These are phyloP conservation scores for Monosporascus cannonballus DNA, from an alignment of 2,329 filamentous ascomycete genomes.

Conservation along the genomic window DNA sequence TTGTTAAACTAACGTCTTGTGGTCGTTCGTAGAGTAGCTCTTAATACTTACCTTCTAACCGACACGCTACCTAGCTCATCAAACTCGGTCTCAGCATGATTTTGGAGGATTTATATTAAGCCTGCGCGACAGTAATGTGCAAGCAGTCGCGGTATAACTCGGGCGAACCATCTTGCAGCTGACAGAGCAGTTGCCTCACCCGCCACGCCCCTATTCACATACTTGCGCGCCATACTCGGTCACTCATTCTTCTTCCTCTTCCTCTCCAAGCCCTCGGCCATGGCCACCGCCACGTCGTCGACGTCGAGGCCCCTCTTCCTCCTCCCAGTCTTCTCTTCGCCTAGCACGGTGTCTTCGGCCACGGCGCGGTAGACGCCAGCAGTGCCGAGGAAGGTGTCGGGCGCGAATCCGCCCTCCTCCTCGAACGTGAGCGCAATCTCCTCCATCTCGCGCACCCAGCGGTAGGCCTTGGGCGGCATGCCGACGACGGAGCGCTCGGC, in stretches of 20 bases:
- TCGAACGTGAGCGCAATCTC: conserved; percentile 64
- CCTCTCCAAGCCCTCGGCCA: conserved; percentile 24
- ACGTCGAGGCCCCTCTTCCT: conserved; percentile 49
- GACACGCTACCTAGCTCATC: too few species aligned
- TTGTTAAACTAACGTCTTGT: too few species aligned
- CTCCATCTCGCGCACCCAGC: conserved; percentile 73
- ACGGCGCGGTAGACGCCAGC: conserved; percentile 57
- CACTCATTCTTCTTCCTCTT: conserved; percentile 26
- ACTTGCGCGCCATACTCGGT: too few species aligned
- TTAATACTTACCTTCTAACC: too few species aligned
- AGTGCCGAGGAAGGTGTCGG: conserved; percentile 50
- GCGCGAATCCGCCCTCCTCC: conserved; percentile 57
- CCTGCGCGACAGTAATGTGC: too few species aligned
- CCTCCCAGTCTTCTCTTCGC: conserved; percentile 50
- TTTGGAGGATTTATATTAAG: too few species aligned
- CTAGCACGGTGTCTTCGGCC: conserved; percentile 55
- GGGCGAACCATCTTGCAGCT: too few species aligned
- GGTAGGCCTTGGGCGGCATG: conserved; percentile 70
- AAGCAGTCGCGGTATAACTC: too few species aligned
- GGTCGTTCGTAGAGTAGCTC: too few species aligned
- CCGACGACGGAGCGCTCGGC: conserved; percentile 46
- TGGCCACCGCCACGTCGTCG: conserved; percentile 47
- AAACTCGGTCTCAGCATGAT: too few species aligned
- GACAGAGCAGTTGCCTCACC: too few species aligned
- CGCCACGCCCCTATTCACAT: too few species aligned